Percentiles rank a stretch among this genome's conserved stretches.
These are phyloP conservation scores for Extremus antarcticus DNA, from an alignment of 495 filamentous ascomycete genomes.

Conservation along the genomic window DNA sequence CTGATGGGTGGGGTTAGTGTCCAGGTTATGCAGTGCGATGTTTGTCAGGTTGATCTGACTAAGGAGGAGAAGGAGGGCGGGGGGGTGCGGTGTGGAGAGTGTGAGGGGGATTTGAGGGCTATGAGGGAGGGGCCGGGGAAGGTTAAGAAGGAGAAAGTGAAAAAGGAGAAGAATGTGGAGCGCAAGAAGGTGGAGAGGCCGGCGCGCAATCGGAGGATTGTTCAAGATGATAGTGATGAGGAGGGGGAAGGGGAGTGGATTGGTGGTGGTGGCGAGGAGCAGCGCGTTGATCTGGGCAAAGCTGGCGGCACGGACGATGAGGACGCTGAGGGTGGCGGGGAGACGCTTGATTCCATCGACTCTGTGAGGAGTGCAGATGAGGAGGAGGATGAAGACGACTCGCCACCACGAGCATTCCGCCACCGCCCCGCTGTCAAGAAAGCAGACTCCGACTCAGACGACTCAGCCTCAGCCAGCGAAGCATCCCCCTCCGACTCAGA, in stretches of 20 bases:
- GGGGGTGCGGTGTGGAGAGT: constrained; percentile 58
- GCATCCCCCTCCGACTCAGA: constrained; percentile 22
- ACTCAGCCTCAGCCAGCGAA: constrained; percentile 29
- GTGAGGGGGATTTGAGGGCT: constrained; percentile 51
- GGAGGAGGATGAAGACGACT: constrained; percentile 28
- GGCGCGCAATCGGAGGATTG: constrained; percentile 2
- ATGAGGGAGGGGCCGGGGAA: constrained; percentile 30
- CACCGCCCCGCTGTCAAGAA: constrained; percentile 33
- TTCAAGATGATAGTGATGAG: constrained; percentile 35
- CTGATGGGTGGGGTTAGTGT: constrained; percentile 77
- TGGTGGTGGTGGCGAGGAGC: constrained; percentile 50
- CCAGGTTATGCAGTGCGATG: constrained; percentile 72
- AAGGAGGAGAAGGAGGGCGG: constrained; percentile 46
- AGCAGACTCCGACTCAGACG: constrained; percentile 28
- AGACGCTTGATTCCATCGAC: constrained; percentile 61
- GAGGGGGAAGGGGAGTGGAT: constrained; percentile 68
- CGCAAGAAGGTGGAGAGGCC: constrained; percentile 49
- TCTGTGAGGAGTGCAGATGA: constrained; percentile 35
- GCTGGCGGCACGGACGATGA: constrained; percentile 77
- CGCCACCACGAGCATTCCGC: constrained; percentile 16
- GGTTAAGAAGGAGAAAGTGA: constrained; percentile 39
- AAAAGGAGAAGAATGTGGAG: constrained; percentile 38
- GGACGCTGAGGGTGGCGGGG: constrained; percentile 72
- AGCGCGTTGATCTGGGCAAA: constrained; percentile 51
- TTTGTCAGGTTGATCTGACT: constrained; percentile 65